Conservation (phyloP, 306 rosid genomes). For the Vachellia pachyceras region DNA sequence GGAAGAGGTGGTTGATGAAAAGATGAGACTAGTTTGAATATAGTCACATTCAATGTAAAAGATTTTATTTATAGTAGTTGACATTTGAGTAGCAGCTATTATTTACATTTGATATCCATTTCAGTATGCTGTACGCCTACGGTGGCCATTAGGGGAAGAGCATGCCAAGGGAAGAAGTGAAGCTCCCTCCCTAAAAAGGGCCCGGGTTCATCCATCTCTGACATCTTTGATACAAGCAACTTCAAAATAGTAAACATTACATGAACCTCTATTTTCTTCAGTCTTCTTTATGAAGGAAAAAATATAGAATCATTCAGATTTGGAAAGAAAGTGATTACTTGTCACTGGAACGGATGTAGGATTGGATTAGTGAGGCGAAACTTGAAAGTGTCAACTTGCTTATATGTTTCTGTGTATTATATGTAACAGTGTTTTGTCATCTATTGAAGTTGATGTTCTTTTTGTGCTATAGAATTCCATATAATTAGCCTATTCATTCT, state of each 20-base stretch:
- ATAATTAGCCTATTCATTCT: background rate
- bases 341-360: background rate
- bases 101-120: slow-evolving; percentile 4
- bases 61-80: background rate
- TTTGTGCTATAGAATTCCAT: background rate
- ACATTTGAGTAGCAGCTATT: background rate
- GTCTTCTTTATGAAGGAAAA: background rate
- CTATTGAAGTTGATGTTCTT: background rate
- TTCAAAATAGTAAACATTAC: slow-evolving; percentile 53
- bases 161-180: slow-evolving; percentile 80
- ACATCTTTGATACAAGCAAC: slow-evolving; percentile 85
- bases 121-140: slow-evolving; percentile 88
- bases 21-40: background rate
- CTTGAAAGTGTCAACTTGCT: background rate
- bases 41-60: background rate
- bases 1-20: background rate
- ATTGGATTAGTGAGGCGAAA: background rate
- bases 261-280: slow-evolving; percentile 32
- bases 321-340: background rate
- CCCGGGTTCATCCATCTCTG: slow-evolving; percentile 91
- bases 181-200: slow-evolving; percentile 79
- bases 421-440: background rate
- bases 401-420: no score
- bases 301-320: background rate
- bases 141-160: slow-evolving; percentile 97